phyloP scores from a whole-genome alignment of 1,139 yeast genomes.

The Suhomyces taliae region DNA sequence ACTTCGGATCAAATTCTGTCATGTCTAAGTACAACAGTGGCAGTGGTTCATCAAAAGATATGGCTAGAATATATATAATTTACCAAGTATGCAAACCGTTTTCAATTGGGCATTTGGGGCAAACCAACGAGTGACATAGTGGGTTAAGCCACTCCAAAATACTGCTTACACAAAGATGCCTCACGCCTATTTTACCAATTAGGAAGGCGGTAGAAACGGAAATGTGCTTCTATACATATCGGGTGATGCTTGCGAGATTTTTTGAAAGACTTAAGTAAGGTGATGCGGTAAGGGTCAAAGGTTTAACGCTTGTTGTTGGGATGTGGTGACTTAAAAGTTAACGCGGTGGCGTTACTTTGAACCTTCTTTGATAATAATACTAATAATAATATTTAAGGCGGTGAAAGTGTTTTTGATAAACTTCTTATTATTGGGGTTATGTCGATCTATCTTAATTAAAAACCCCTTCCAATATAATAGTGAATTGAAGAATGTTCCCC shows the following conservation, averaged over 20 bases:
- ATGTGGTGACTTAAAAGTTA: not conserved
- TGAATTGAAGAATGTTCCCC: no score
- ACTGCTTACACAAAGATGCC: constrained; percentile 6
- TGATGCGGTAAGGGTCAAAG: not conserved
- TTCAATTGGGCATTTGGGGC: constrained; percentile 1
- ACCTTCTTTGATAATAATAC: no score
- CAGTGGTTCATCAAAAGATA: not conserved
- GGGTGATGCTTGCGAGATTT: not conserved
- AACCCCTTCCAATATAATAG: no score
- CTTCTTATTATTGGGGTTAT: no score
- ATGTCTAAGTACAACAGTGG: not conserved
- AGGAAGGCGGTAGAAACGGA: constrained; percentile 8
- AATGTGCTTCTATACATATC: constrained; percentile 10
- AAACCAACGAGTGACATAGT: constrained; percentile 5
- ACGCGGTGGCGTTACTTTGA: not conserved
- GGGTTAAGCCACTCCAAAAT: constrained; percentile 5
- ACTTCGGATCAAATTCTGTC: not conserved
- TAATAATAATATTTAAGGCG: no score
- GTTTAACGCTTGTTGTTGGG: not conserved
- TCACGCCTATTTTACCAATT: constrained; percentile 2
- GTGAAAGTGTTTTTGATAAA: no score
- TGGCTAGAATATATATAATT: not conserved
- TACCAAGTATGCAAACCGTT: not conserved
- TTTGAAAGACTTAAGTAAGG: not conserved
- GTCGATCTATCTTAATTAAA: no score